Conservation (phyloP, 805 yeast species). For the Clavispora santaluciae region DNA sequence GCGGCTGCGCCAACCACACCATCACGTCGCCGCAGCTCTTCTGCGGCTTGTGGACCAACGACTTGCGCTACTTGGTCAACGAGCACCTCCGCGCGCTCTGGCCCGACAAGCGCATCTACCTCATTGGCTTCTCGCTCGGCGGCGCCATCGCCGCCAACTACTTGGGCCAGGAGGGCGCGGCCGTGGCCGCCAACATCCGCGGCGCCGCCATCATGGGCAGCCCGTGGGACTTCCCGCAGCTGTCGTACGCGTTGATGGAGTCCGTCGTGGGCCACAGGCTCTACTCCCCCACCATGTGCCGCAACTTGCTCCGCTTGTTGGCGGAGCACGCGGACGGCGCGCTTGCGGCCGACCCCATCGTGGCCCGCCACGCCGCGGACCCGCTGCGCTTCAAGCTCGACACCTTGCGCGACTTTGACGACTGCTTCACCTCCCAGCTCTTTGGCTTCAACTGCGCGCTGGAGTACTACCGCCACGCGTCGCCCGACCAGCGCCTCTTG, state of each 20-base stretch:
- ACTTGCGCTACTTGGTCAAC: conserved; percentile 55
- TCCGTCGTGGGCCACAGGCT: conserved; percentile 34
- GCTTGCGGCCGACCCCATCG: conserved; percentile 18
- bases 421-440: conserved; percentile 52
- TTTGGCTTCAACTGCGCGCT: conserved; percentile 60
- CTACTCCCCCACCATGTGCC: conserved; percentile 41
- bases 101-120: conserved; percentile 61
- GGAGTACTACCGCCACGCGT: conserved; percentile 62
- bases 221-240: conserved; percentile 69
- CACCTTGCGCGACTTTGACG: conserved; percentile 55
- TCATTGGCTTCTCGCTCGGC: conserved; percentile 71
- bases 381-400: conserved; percentile 30
- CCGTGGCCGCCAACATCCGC: conserved; percentile 45
- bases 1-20: conserved; percentile 77
- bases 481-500: conserved; percentile 53
- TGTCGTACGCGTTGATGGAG: conserved; percentile 40
- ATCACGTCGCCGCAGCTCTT: conserved; percentile 64
- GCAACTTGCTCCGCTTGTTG: conserved; percentile 31
- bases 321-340: conserved; percentile 27
- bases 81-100: conserved; percentile 44
- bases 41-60: conserved; percentile 66
- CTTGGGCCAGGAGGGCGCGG: conserved; percentile 56
- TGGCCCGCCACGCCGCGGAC: conserved; percentile 24
- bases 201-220: conserved; percentile 59
- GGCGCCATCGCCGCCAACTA: conserved; percentile 63